phyloP scores from a whole-genome alignment of 2,329 filamentous ascomycete genomes.

The Septoria linicola region DNA sequence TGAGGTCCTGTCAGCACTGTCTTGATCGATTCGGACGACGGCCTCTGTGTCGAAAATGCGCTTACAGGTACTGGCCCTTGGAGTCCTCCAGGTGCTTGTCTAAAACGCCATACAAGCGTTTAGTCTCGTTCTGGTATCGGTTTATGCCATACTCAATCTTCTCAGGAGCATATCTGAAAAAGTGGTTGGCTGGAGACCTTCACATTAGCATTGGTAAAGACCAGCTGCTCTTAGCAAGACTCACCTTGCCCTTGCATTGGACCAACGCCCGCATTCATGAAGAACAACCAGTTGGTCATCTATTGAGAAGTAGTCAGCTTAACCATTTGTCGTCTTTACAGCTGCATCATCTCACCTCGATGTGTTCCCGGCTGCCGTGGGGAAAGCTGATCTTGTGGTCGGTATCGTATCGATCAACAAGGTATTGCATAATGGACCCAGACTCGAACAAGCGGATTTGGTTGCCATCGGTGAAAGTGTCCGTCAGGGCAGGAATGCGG shows the following conservation, averaged over 20 bases:
- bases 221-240: too few relatives aligned
- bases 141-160: conserved; percentile 79
- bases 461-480: conserved; percentile 71
- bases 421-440: conserved; percentile 79
- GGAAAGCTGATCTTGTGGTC: conserved; percentile 83
- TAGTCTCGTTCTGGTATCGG: conserved; percentile 78
- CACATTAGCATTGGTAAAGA: too few relatives aligned
- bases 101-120: conserved; percentile 76
- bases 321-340: too few relatives aligned
- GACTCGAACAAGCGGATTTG: conserved; percentile 77
- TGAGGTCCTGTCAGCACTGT: too few relatives aligned
- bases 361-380: conserved; percentile 68
- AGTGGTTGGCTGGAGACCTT: conserved; percentile 69
- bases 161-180: conserved; percentile 76
- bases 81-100: conserved; percentile 64
- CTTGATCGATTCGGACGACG: too few relatives aligned
- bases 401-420: conserved; percentile 62
- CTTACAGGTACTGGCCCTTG: conserved; percentile 49
- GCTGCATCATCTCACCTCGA: conserved; percentile 52
- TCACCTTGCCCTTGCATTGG: conserved; percentile 20
- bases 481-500: conserved; percentile 82
- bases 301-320: conserved; percentile 33
- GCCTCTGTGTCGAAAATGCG: too few relatives aligned
- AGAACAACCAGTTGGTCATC: conserved; percentile 65
- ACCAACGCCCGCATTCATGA: conserved; percentile 67